Conservation (phyloP, 106 monocot genomes). For the Acorus calamus region DNA sequence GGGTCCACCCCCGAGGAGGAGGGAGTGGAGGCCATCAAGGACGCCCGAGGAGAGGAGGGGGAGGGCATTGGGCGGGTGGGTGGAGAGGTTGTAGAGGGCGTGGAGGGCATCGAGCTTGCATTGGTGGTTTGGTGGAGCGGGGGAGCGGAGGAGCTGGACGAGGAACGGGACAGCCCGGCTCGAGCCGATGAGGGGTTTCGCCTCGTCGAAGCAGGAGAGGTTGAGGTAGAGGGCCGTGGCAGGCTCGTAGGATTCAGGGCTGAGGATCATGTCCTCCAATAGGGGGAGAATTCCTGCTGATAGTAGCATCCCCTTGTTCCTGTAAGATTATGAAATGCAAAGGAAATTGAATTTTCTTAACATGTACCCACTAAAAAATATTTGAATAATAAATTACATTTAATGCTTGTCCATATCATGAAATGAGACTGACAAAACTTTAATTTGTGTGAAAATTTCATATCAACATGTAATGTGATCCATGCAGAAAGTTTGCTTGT, state of each 20-base stretch:
- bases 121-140: conserved; percentile 10
- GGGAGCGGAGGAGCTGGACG: conserved; percentile 24
- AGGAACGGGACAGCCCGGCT: conserved; percentile 45
- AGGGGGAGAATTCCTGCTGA: conserved; percentile 50
- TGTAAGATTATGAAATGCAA: conserved; percentile 11
- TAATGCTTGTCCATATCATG: too few relatives aligned
- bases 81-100: conserved; percentile 74
- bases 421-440: too few relatives aligned
- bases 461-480: too few relatives aligned
- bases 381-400: too few relatives aligned
- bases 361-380: too few relatives aligned
- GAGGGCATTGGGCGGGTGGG: conserved; percentile 34
- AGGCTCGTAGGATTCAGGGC: conserved; percentile 27
- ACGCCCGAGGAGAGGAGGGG: conserved; percentile 37
- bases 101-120: conserved; percentile 68
- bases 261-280: conserved; percentile 67
- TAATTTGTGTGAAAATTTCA: too few relatives aligned
- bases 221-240: conserved; percentile 80
- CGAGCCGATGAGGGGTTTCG: conserved; percentile 53
- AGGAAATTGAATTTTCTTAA: not conserved
- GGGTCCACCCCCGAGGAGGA: too few relatives aligned
- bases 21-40: conserved; percentile 24
- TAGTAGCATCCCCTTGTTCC: conserved; percentile 67
- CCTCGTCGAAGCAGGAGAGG: conserved; percentile 61
- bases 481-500: too few relatives aligned